phyloP scores from a whole-genome alignment of 2,329 filamentous ascomycete species.

The Hypocreales sp. region DNA sequence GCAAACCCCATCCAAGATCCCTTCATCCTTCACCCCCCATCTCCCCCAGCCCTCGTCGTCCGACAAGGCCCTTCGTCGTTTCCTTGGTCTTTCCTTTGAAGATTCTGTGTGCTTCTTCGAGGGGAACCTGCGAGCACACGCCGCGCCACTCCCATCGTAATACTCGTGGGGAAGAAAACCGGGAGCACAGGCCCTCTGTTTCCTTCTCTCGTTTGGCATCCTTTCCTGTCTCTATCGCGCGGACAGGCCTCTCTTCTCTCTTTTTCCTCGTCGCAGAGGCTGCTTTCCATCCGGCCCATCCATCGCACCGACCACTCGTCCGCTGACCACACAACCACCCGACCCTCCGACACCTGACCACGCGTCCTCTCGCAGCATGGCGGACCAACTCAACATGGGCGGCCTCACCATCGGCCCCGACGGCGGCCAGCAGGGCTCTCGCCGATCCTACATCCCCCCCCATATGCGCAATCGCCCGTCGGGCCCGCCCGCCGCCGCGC shows the following conservation, averaged over 20 bases:
- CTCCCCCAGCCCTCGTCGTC: conserved; percentile 12
- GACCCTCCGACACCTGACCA: conserved; percentile 7
- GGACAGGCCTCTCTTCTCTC: conserved; percentile 9
- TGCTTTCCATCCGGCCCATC: no score
- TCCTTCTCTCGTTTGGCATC: conserved; percentile 12
- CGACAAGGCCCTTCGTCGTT: conserved; percentile 17
- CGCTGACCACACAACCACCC: neutral
- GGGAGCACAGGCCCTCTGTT: conserved; percentile 17
- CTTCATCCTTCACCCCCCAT: conserved; percentile 13
- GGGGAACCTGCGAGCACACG: conserved; percentile 19
- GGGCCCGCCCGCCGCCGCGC: conserved; percentile 7
- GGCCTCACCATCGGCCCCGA: conserved; percentile 48
- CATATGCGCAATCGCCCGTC: conserved; percentile 49
- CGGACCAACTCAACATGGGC: conserved; percentile 72
- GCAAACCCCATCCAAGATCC: conserved; percentile 14
- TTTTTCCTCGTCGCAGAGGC: no score
- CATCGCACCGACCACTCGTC: no score
- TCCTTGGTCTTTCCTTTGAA: conserved; percentile 32
- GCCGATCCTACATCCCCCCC: conserved; percentile 70
- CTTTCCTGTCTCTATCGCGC: conserved; percentile 13
- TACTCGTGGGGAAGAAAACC: conserved; percentile 15
- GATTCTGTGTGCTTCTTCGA: conserved; percentile 26
- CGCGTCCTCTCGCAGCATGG: conserved; percentile 40
- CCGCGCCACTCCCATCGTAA: conserved; percentile 15
- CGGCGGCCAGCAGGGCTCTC: conserved; percentile 15